These are phyloP conservation scores for Paramecium sexaurelia DNA, from an alignment of 73 alveolate genomes.

Conservation along the genomic window DNA sequence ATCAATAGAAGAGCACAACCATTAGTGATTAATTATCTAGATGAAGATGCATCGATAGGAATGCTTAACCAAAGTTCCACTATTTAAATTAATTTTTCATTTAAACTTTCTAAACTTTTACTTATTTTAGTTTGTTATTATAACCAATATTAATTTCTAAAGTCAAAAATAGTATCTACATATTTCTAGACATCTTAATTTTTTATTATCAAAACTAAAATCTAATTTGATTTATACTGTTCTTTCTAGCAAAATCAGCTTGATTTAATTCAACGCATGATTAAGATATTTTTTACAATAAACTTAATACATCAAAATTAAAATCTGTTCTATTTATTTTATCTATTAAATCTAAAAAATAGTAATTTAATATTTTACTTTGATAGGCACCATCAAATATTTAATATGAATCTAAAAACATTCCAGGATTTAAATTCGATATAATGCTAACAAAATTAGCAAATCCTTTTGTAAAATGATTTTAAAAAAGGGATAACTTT, in stretches of 20 bases:
- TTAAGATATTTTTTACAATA: neutral
- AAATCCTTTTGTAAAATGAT: slow-evolving; percentile 23
- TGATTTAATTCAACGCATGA: neutral
- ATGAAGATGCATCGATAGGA: neutral
- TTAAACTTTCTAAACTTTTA: neutral
- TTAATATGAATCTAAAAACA: neutral
- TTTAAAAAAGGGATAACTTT: neutral
- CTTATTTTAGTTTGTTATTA: neutral
- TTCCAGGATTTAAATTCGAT: neutral
- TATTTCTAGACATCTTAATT: neutral
- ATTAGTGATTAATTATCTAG: neutral
- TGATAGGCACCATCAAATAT: neutral
- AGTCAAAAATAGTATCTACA: neutral
- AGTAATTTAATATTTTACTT: neutral
- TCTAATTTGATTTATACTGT: neutral
- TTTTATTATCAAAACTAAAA: neutral
- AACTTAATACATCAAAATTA: neutral
- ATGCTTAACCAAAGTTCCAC: neutral
- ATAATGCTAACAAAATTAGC: neutral
- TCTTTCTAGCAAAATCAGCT: neutral
- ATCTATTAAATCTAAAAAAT: neutral
- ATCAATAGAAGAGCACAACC: neutral
- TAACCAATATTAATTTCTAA: neutral
- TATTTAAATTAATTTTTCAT: neutral
- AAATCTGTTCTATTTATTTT: neutral